Evolutionary conservation across 2,329 filamentous ascomycete genomes (phyloP).

Genomic region (Neonectria coccinea): DNA sequence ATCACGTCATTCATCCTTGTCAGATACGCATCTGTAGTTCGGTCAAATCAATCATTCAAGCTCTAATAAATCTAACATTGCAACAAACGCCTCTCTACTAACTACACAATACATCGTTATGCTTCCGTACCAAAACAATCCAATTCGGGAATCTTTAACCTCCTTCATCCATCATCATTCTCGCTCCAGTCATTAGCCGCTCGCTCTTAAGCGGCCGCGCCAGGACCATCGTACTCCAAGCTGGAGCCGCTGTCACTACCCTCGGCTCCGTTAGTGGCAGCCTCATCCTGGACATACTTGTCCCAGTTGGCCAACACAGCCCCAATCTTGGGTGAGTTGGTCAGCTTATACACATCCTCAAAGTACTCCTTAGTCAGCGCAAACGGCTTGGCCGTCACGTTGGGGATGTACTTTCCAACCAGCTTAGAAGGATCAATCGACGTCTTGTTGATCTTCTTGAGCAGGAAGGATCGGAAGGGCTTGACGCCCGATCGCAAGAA

Average conservation of each 20-base stretch:
- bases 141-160: conserved; percentile 38
- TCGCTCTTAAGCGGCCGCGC: conserved; percentile 54
- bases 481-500: conserved; percentile 98
- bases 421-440: conserved; percentile 97
- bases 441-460: conserved; percentile 99
- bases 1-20: neutral
- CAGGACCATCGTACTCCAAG: conserved; percentile 55
- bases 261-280: conserved; percentile 48
- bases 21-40: too few species aligned
- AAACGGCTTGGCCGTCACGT: conserved; percentile 96
- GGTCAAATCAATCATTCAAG: conserved; percentile 28
- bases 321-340: conserved; percentile 83
- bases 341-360: conserved; percentile 96
- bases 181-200: conserved; percentile 35
- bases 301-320: conserved; percentile 90
- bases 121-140: conserved; percentile 39
- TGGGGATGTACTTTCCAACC: conserved; percentile 98
- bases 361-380: conserved; percentile 98
- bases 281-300: conserved; percentile 70
- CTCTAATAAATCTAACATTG: conserved; percentile 37
- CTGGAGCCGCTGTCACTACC: conserved; percentile 56
- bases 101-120: conserved; percentile 44
- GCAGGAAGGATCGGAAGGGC: conserved; percentile 96
- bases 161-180: conserved; percentile 44
- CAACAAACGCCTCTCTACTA: conserved; percentile 43